Evolutionary conservation across 148 eudicot genomes (phyloP).

Genomic region (Persicaria maculosa): DNA sequence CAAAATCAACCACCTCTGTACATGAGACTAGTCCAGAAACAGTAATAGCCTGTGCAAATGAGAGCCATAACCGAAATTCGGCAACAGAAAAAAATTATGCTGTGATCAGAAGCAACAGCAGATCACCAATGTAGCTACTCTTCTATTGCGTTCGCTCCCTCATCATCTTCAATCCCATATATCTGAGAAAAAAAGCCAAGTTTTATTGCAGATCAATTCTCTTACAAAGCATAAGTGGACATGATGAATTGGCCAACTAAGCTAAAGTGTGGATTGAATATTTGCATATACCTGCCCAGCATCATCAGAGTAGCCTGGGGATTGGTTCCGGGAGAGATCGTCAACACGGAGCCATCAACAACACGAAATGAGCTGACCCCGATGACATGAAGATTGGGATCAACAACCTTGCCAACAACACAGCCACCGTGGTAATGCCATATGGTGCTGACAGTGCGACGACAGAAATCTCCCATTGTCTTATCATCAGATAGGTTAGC

Average conservation of each 20-base stretch:
- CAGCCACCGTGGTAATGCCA: constrained; percentile 99
- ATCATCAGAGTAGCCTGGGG: constrained; percentile 89
- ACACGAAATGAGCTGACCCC: constrained; percentile 62
- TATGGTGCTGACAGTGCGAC: constrained; percentile 63
- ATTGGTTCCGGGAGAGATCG: constrained; percentile 85
- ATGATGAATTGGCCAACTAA: background rate
- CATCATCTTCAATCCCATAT: constrained; percentile 55
- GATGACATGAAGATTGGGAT: constrained; percentile 49
- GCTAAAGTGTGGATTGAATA: background rate
- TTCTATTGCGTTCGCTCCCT: constrained; percentile 29
- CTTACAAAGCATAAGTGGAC: background rate
- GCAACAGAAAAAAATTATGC: background rate
- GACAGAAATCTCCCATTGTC: constrained; percentile 66
- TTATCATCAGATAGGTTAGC: constrained; percentile 40
- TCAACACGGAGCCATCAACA: constrained; percentile 70
- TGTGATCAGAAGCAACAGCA: constrained; percentile 9
- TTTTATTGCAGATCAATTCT: background rate
- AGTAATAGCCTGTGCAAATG: background rate
- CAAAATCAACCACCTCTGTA: background rate
- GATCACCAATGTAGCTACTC: background rate
- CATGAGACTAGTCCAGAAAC: background rate
- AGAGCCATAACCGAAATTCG: too few species aligned
- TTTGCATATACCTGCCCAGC: constrained; percentile 63
- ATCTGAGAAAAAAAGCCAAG: constrained; percentile 31
- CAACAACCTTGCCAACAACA: constrained; percentile 79